Evolutionary conservation across 2,329 filamentous ascomycete species (phyloP).

Genomic region (Neopestalotiopsis rosae): DNA sequence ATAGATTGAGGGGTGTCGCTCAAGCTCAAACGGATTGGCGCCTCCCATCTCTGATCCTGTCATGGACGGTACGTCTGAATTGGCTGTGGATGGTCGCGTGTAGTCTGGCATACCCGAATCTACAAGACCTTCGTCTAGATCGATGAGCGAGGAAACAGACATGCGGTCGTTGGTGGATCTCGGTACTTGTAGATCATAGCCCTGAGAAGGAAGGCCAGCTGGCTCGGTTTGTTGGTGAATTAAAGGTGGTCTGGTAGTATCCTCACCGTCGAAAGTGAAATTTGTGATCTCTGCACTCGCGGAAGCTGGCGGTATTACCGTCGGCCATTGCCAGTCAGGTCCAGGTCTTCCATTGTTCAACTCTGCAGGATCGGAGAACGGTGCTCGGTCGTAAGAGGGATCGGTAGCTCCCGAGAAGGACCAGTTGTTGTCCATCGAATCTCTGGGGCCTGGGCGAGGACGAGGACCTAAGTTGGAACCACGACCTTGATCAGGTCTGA

Average conservation of each 20-base stretch:
- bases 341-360: slow-evolving; percentile 56
- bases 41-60: slow-evolving; percentile 61
- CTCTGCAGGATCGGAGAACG: slow-evolving; percentile 64
- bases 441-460: slow-evolving; percentile 40
- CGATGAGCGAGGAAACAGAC: slow-evolving; percentile 54
- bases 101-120: slow-evolving; percentile 56
- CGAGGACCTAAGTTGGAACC: neutral
- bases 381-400: slow-evolving; percentile 50
- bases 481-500: slow-evolving; percentile 46
- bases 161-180: slow-evolving; percentile 43
- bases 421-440: slow-evolving; percentile 55
- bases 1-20: slow-evolving; percentile 66
- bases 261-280: slow-evolving; percentile 50
- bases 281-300: slow-evolving; percentile 58
- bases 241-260: slow-evolving; percentile 46
- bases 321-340: slow-evolving; percentile 64
- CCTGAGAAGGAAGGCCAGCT: slow-evolving; percentile 43
- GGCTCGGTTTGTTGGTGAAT: slow-evolving; percentile 59
- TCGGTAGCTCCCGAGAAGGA: slow-evolving; percentile 48
- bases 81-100: slow-evolving; percentile 62
- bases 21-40: slow-evolving; percentile 64
- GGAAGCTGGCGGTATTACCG: slow-evolving; percentile 57
- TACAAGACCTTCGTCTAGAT: slow-evolving; percentile 46
- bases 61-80: slow-evolving; percentile 62
- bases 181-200: slow-evolving; percentile 47